Percentiles rank a stretch among this genome's conserved stretches.
These are phyloP conservation scores for Fusarium oligoseptatum DNA, from an alignment of 2,329 filamentous ascomycete species.

Conservation along the genomic window DNA sequence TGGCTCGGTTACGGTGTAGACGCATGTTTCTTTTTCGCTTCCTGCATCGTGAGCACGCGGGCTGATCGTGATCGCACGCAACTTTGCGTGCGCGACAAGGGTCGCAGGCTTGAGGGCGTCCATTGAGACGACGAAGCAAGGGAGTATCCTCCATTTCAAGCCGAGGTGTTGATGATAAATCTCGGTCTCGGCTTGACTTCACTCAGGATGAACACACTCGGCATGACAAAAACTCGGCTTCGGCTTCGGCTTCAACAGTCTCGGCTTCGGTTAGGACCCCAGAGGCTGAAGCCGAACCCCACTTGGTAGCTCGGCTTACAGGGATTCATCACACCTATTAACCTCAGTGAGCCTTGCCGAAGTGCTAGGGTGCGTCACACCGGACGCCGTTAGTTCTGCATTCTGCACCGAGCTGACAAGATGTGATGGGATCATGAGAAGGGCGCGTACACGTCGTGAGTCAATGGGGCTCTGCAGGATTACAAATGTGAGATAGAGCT, in stretches of 20 bases:
- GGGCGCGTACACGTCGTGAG: conserved; percentile 33
- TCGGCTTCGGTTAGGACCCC: conserved; percentile 14
- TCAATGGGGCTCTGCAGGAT: conserved; percentile 25
- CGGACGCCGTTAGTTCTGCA: conserved; percentile 5
- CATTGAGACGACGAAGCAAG: conserved; percentile 46
- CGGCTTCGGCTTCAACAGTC: conserved; percentile 17
- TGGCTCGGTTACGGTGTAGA: conserved; percentile 50
- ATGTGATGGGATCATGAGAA: conserved; percentile 34
- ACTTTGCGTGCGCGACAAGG: conserved; percentile 58
- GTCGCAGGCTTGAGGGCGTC: conserved; percentile 50
- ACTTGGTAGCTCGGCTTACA: conserved; percentile 38
- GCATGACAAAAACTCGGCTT: conserved; percentile 21
- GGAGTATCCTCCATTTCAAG: conserved; percentile 34
- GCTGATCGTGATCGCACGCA: conserved; percentile 59
- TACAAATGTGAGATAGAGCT: conserved; percentile 9
- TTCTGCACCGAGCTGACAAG: neutral
- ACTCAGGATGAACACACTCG: neutral
- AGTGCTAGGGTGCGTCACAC: conserved; percentile 38
- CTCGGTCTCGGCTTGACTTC: conserved; percentile 27
- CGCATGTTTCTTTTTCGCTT: conserved; percentile 54
- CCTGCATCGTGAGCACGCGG: conserved; percentile 55
- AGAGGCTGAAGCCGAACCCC: conserved; percentile 3
- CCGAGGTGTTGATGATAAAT: conserved; percentile 10
- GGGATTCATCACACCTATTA: conserved; percentile 1
- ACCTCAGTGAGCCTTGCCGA: conserved; percentile 4